phyloP scores from a whole-genome alignment of 2,329 filamentous ascomycete species.

The Rosellinia necatrix region DNA sequence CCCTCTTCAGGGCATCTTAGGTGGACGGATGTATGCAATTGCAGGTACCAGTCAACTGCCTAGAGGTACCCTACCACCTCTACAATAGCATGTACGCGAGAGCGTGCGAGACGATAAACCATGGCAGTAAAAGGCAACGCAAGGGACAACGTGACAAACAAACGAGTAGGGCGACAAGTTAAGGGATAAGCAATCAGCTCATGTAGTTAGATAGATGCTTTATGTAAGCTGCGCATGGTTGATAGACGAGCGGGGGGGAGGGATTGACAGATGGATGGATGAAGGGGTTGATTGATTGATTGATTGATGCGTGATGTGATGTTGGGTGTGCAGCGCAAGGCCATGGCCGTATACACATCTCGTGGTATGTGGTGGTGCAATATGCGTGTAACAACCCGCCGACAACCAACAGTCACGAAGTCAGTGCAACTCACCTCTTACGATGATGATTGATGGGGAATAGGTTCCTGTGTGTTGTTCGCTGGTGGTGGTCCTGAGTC shows the following conservation, averaged over 20 bases:
- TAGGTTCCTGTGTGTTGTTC: constrained; percentile 8
- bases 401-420: constrained; percentile 11
- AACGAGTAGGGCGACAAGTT: background rate
- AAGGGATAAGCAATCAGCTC: constrained; percentile 5
- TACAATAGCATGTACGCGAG: background rate
- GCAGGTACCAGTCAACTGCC: constrained; percentile 18
- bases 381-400: constrained; percentile 15
- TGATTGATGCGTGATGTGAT: constrained; percentile 10
- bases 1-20: constrained; percentile 15
- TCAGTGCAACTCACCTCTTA: constrained; percentile 25
- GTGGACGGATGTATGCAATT: constrained; percentile 13
- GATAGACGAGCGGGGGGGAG: constrained; percentile 18
- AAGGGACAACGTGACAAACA: no score
- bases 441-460: constrained; percentile 6
- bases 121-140: constrained; percentile 6
- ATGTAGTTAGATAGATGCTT: background rate
- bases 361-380: constrained; percentile 20
- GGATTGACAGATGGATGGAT: constrained; percentile 2
- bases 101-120: constrained; percentile 8
- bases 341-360: constrained; percentile 17
- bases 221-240: background rate
- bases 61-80: background rate
- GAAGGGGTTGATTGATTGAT: background rate
- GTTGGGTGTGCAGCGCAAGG: constrained; percentile 13
- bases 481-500: constrained; percentile 13